Evolutionary conservation across 352 stramenopile species (phyloP).

Genomic region (Elongisporangium anandrum): DNA sequence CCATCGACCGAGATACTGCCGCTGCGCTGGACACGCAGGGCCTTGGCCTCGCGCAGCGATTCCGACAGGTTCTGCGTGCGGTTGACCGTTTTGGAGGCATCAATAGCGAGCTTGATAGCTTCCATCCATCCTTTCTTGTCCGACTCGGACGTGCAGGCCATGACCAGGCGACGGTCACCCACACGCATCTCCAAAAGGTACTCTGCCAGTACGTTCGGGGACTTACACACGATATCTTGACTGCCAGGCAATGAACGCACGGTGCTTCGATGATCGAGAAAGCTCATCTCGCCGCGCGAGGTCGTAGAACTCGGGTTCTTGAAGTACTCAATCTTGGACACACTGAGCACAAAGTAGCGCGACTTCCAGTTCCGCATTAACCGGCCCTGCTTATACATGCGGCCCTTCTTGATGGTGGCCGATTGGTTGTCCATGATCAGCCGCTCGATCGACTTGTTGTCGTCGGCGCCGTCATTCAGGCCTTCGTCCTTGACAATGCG

Average conservation of each 20-base stretch:
- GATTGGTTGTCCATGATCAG: conserved; percentile 83
- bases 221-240: conserved; percentile 64
- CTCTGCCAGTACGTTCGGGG: conserved; percentile 64
- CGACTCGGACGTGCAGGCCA: conserved; percentile 79
- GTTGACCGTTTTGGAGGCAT: conserved; percentile 80
- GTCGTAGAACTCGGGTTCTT: conserved; percentile 78
- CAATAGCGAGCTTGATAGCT: conserved; percentile 78
- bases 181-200: conserved; percentile 73
- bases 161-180: conserved; percentile 72
- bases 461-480: conserved; percentile 50
- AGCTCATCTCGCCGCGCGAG: conserved; percentile 74
- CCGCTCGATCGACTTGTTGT: conserved; percentile 79
- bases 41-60: conserved; percentile 45
- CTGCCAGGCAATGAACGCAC: conserved; percentile 65
- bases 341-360: conserved; percentile 84
- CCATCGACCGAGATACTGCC: conserved; percentile 65
- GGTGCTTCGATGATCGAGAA: conserved; percentile 72
- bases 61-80: conserved; percentile 48
- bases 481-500: conserved; percentile 66
- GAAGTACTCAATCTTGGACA: conserved; percentile 85
- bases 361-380: conserved; percentile 86
- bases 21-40: conserved; percentile 57
- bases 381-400: conserved; percentile 84
- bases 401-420: conserved; percentile 84
- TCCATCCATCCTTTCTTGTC: conserved; percentile 88